Evolutionary conservation across 2,329 filamentous ascomycete genomes (phyloP), one percentile per base, ranked within the genome.

Genomic region (Cryphonectria carpinicola): DNA sequence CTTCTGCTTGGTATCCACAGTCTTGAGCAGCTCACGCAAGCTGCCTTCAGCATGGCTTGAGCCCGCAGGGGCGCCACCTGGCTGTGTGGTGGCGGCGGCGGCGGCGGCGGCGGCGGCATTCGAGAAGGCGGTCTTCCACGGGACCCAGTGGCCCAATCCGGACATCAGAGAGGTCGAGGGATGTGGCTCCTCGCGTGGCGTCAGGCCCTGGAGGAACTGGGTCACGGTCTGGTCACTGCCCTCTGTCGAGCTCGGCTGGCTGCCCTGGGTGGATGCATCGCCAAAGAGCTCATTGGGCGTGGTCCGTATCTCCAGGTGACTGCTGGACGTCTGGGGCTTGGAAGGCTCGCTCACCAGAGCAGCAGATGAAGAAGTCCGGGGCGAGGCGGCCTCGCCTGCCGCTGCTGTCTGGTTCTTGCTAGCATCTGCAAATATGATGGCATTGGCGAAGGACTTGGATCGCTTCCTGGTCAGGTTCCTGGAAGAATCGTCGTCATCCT

Each of bases 21-120:
- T 76, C 73, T 81, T 85, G 14, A 90, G 78, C 25, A 90, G 76
- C 58, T 87, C 83, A 68, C 86, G 81, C 32, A 90, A 79, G 68
- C 84, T 89, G 1, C 87, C 86, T 76, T 89, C 87, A 0, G 88
- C 88, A 75, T 87, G 83, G 71, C 85, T 83, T 67, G 78, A 75
- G 52, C 8, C 37, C n/a, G 35, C 19, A 28, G 69, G 28, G 35
- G 67, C 28, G 52, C 7, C 63, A 61, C 52, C 60, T 54, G 65
- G 58, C 49, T 70, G 37, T 13, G 43, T 72, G 67, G 54, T 32
- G 32, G 32, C 32, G 32, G 32, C 32, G 32, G 32, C 32, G 32
- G 32, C 32, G 32, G 64, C n/a, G 43, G 32, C 69, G 73, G 64
- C n/a, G 43, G 32, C 69, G 73, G 73, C 75, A 78, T n/a, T 70